phyloP scores from a whole-genome alignment of 2,329 filamentous ascomycete species.

The Sporothrix schenckii region DNA sequence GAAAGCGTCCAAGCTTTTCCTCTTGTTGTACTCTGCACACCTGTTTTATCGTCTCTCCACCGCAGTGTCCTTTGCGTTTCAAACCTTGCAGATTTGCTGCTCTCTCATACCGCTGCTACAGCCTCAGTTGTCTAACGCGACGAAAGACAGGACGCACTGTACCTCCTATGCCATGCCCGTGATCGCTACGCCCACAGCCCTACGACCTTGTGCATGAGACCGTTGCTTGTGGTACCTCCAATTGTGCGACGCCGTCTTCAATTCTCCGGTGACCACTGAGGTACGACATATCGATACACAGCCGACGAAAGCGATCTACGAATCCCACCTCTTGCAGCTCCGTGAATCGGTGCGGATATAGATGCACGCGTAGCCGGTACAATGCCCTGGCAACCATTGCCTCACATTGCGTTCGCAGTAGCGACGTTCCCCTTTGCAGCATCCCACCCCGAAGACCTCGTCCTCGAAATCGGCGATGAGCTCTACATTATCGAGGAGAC shows the following conservation, averaged over 20 bases:
- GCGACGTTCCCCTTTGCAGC: slow-evolving; percentile 93
- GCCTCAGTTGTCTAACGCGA: slow-evolving; percentile 31
- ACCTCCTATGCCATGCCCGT: slow-evolving; percentile 25
- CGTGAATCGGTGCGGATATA: slow-evolving; percentile 1
- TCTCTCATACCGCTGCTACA: slow-evolving; percentile 8
- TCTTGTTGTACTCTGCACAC: background rate
- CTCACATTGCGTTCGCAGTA: slow-evolving; percentile 96
- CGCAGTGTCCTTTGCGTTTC: background rate
- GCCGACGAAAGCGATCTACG: background rate
- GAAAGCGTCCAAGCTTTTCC: slow-evolving; percentile 24
- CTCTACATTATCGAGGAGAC: slow-evolving; percentile 98
- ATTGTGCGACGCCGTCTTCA: slow-evolving; percentile 23
- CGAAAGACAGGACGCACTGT: slow-evolving; percentile 25
- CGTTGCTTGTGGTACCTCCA: slow-evolving; percentile 23
- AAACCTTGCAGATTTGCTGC: slow-evolving; percentile 1
- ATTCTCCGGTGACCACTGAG: background rate
- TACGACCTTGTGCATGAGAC: slow-evolving; percentile 25
- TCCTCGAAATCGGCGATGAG: slow-evolving; percentile 96
- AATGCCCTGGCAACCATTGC: slow-evolving; percentile 97
- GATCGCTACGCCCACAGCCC: slow-evolving; percentile 25
- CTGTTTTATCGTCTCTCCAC: background rate
- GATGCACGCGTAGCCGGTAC: slow-evolving; percentile 39
- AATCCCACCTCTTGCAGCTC: background rate
- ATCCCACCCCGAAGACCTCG: slow-evolving; percentile 83
- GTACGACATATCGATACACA: background rate